A percentile compares a stretch with the other conserved stretches of the same genome.
These are phyloP conservation scores for Stachybotrys echinatus DNA, from an alignment of 2,329 filamentous ascomycete species.

Conservation along the genomic window DNA sequence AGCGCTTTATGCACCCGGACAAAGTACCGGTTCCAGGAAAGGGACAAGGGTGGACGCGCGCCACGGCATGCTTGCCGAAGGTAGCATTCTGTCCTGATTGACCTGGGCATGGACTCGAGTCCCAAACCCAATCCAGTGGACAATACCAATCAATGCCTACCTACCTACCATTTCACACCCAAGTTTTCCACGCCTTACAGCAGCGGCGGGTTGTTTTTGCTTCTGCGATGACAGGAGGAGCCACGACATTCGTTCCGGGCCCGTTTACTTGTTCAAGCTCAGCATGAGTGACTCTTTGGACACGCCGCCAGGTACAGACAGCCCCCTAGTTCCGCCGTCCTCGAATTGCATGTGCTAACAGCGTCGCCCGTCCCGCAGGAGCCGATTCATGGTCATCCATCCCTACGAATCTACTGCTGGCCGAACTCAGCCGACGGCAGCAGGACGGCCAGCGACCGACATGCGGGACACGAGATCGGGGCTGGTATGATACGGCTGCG, in stretches of 20 bases:
- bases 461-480: conserved; percentile 47
- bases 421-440: conserved; percentile 46
- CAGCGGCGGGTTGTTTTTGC: not conserved
- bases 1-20: too few species aligned
- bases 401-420: conserved; percentile 44
- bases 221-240: not conserved
- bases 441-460: conserved; percentile 32
- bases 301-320: not conserved
- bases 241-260: not conserved
- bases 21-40: too few species aligned
- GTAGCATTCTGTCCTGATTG: too few species aligned
- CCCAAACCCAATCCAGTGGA: too few species aligned
- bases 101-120: too few species aligned
- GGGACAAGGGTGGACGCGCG: too few species aligned
- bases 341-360: too few species aligned
- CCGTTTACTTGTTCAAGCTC: not conserved
- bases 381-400: conserved; percentile 40
- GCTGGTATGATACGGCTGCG: conserved; percentile 59
- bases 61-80: too few species aligned
- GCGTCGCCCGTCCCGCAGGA: conserved; percentile 6
- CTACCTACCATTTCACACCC: too few species aligned
- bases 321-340: too few species aligned
- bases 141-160: too few species aligned
- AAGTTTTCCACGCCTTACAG: too few species aligned
- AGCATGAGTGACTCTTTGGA: not conserved